These are phyloP conservation scores for Lepraria neglecta DNA, from an alignment of 495 filamentous ascomycete genomes.

Conservation along the genomic window DNA sequence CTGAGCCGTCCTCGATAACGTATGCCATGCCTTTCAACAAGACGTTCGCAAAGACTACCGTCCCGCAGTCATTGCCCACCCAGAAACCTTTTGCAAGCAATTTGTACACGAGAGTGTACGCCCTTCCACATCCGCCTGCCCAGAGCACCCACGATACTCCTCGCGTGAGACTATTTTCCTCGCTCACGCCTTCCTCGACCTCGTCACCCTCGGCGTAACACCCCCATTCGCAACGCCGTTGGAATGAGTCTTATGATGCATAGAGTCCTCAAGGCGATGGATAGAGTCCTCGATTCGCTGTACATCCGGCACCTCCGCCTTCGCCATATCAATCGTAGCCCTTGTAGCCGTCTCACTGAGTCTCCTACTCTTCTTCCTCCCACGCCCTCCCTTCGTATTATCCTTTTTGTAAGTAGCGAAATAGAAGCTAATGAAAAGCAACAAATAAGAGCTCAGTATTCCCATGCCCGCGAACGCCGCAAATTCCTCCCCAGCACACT, in stretches of 20 bases:
- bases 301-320: slow-evolving; percentile 43
- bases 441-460: slow-evolving; percentile 86
- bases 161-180: not conserved
- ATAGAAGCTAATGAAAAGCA: slow-evolving; percentile 99
- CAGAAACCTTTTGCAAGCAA: not conserved
- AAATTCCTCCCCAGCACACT: slow-evolving; percentile 95
- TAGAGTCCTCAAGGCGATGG: slow-evolving; percentile 2
- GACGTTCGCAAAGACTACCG: not conserved
- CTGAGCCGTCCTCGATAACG: too few relatives aligned
- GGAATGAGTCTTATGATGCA: slow-evolving; percentile 4
- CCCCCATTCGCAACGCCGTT: slow-evolving; percentile 22
- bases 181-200: slow-evolving; percentile 25
- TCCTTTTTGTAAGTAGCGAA: slow-evolving; percentile 92
- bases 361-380: slow-evolving; percentile 36
- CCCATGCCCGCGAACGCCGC: slow-evolving; percentile 89
- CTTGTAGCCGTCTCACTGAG: slow-evolving; percentile 47
- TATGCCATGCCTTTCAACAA: not conserved
- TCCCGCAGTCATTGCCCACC: slow-evolving; percentile 2
- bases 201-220: slow-evolving; percentile 22
- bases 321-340: slow-evolving; percentile 50
- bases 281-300: slow-evolving; percentile 26
- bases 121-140: not conserved
- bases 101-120: slow-evolving; percentile 1
- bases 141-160: not conserved
- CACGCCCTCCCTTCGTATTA: slow-evolving; percentile 43